These are phyloP conservation scores for Pseudonitzschia delicatissima DNA, from an alignment of 108 stramenopile species.

Conservation along the genomic window DNA sequence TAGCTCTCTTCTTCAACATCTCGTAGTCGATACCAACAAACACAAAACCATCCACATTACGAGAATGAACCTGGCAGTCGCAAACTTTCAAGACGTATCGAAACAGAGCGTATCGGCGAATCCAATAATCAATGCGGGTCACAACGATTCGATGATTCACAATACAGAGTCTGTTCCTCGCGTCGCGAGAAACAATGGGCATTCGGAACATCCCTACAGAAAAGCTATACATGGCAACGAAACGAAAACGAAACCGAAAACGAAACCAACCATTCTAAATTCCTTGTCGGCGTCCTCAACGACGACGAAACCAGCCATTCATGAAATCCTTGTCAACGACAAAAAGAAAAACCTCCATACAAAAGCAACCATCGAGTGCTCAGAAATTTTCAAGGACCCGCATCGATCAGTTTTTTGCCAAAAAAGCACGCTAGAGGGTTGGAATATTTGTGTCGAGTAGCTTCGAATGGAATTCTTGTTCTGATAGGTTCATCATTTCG, in stretches of 20 bases:
- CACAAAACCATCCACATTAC: slow-evolving; percentile 38
- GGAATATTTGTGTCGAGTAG: too few relatives aligned
- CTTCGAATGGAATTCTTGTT: too few relatives aligned
- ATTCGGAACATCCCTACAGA: too few relatives aligned
- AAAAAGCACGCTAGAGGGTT: slow-evolving; percentile 18
- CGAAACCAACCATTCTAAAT: too few relatives aligned
- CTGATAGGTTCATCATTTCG: too few relatives aligned
- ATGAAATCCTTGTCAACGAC: background rate
- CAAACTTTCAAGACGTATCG: slow-evolving; percentile 41
- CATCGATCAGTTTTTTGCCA: slow-evolving; percentile 27
- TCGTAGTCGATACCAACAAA: background rate
- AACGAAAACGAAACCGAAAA: too few relatives aligned
- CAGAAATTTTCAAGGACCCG: slow-evolving; percentile 6
- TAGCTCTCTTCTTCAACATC: slow-evolving; percentile 16
- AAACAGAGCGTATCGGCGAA: too few relatives aligned
- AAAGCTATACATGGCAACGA: background rate
- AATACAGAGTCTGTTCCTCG: too few relatives aligned
- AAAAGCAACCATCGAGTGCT: background rate
- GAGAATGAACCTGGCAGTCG: slow-evolving; percentile 42
- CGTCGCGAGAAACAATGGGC: too few relatives aligned
- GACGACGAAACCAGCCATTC: background rate
- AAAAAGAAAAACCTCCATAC: background rate
- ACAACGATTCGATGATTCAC: too few relatives aligned
- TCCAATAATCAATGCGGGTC: too few relatives aligned
- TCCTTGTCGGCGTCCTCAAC: background rate